These are phyloP conservation scores for Mercurialis annua DNA, from an alignment of 345 rosid species.

Conservation along the genomic window DNA sequence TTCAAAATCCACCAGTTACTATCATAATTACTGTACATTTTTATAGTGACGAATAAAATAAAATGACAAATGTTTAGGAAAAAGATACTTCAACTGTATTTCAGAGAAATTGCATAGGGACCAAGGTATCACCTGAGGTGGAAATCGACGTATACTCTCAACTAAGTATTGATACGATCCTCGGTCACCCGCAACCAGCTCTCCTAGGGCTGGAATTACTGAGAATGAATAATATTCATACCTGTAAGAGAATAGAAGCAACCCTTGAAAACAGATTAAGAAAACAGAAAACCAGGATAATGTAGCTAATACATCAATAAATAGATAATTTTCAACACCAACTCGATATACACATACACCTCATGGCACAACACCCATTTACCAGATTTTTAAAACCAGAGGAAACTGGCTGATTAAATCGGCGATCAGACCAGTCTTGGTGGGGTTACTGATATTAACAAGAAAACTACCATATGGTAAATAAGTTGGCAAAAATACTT, in stretches of 20 bases:
- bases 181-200: conserved; percentile 73
- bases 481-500: too few species aligned
- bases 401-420: too few species aligned
- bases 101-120: neutral
- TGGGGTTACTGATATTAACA: too few species aligned
- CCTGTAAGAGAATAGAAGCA: conserved; percentile 37
- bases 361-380: too few species aligned
- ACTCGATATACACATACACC: too few species aligned
- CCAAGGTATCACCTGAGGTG: conserved; percentile 44
- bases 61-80: neutral
- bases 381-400: too few species aligned
- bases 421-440: too few species aligned
- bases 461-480: too few species aligned
- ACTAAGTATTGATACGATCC: conserved; percentile 89
- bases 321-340: neutral
- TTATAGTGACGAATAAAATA: neutral
- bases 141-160: conserved; percentile 91
- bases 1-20: neutral
- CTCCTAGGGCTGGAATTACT: conserved; percentile 78
- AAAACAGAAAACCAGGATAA: neutral
- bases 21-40: neutral
- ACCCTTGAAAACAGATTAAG: neutral
- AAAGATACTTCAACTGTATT: neutral
- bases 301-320: neutral
- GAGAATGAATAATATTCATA: conserved; percentile 84